Conservation (phyloP, 192 early-diverging fungal genomes). For the Lunasporangiospora selenospora region DNA sequence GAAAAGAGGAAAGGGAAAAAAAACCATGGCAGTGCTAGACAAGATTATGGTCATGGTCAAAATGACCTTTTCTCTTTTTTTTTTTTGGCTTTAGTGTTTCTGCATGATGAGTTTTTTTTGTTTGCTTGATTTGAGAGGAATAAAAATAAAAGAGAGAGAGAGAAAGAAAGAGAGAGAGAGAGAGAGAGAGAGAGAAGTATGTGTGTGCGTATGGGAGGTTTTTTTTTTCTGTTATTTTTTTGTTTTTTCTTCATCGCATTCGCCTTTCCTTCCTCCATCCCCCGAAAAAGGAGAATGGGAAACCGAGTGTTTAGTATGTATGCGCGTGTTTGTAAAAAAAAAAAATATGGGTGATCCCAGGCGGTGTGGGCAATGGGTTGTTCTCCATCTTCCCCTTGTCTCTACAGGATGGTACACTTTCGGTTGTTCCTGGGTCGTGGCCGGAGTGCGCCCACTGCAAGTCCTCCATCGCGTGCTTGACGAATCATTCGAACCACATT, state of each 20-base stretch:
- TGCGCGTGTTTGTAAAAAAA: constrained; percentile 11
- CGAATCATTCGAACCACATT: constrained; percentile 85
- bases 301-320: constrained; percentile 1
- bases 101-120: no score
- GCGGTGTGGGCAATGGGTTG: neutral
- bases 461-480: constrained; percentile 59
- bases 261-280: neutral
- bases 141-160: no score
- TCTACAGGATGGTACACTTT: constrained; percentile 45
- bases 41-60: no score
- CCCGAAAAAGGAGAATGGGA: constrained; percentile 4
- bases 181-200: no score
- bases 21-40: neutral
- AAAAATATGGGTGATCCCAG: neutral
- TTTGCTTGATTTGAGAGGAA: no score
- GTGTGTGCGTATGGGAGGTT: no score
- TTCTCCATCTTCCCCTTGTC: neutral
- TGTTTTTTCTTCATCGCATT: neutral
- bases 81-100: neutral
- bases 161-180: no score
- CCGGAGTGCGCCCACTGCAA: no score
- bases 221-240: neutral
- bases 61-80: neutral
- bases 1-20: no score
- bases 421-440: constrained; percentile 38